These are phyloP conservation scores for Penicillium lagena DNA, from an alignment of 495 filamentous ascomycete genomes.

Conservation along the genomic window DNA sequence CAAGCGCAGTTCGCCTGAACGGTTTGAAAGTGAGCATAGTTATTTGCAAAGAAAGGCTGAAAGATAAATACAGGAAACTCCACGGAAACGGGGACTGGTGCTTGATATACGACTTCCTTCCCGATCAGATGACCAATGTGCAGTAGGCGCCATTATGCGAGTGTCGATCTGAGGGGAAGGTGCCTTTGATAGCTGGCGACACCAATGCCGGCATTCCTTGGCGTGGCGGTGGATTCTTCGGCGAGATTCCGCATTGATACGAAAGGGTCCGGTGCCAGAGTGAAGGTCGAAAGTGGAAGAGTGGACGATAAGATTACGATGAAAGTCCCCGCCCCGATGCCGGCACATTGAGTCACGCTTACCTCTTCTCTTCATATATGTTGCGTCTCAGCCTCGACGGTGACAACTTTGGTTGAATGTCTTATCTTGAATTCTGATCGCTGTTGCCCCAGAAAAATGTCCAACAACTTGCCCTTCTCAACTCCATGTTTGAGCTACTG, in stretches of 20 bases:
- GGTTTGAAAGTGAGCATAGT: conserved; percentile 8
- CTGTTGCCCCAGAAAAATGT: conserved; percentile 16
- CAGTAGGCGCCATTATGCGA: background rate
- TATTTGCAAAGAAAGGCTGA: too few species aligned
- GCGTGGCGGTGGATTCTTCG: conserved; percentile 1
- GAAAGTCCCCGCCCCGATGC: background rate
- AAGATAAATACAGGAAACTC: too few species aligned
- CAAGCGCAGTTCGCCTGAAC: conserved; percentile 8
- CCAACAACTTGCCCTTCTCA: background rate
- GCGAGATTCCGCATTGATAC: background rate
- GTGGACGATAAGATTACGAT: too few species aligned
- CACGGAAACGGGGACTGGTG: too few species aligned
- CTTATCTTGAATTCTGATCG: background rate
- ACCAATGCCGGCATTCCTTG: conserved; percentile 3
- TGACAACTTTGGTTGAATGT: background rate
- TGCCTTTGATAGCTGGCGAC: conserved; percentile 2
- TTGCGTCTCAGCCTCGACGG: too few species aligned
- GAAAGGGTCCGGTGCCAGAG: too few species aligned
- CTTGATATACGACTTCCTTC: too few species aligned
- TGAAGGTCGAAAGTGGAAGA: too few species aligned
- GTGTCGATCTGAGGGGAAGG: conserved; percentile 7
- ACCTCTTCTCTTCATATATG: too few species aligned
- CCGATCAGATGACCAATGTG: too few species aligned
- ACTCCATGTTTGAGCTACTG: conserved; percentile 23
- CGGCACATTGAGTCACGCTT: too few species aligned